phyloP scores from a whole-genome alignment of 352 stramenopile species.

The Phytophthora sp. region DNA sequence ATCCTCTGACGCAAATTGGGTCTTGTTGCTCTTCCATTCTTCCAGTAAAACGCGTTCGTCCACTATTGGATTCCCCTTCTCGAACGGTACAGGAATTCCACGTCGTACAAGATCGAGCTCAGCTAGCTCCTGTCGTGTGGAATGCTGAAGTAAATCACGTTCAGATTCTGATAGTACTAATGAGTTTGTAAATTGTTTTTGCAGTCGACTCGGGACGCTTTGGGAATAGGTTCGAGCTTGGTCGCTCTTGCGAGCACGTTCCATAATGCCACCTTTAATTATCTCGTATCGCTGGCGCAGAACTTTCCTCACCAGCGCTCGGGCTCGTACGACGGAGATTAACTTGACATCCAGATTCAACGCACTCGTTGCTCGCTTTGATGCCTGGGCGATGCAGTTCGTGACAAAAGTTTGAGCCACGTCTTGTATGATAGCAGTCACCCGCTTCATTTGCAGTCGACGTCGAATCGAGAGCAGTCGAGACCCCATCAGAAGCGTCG shows the following conservation, averaged over 20 bases:
- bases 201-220: constrained; percentile 52
- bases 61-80: constrained; percentile 7
- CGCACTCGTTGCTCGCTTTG: constrained; percentile 39
- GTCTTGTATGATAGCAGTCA: constrained; percentile 38
- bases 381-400: constrained; percentile 42
- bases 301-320: constrained; percentile 46
- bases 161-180: constrained; percentile 59
- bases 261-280: constrained; percentile 50
- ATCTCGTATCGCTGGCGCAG: constrained; percentile 59
- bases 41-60: constrained; percentile 13
- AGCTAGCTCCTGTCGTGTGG: constrained; percentile 38
- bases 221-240: constrained; percentile 62
- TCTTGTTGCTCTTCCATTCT: constrained; percentile 19
- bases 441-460: constrained; percentile 58
- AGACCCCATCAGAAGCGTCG: constrained; percentile 70
- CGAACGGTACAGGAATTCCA: not conserved
- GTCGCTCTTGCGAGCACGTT: constrained; percentile 60
- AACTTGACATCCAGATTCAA: constrained; percentile 53
- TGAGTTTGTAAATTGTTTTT: constrained; percentile 39
- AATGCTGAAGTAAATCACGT: constrained; percentile 51
- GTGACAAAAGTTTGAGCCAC: constrained; percentile 38
- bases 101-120: constrained; percentile 29
- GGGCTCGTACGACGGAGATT: constrained; percentile 48
- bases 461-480: constrained; percentile 65
- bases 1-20: constrained; percentile 11